These are phyloP conservation scores for Auricularia heimuer DNA, from an alignment of 768 basidiomycete species.

Conservation along the genomic window DNA sequence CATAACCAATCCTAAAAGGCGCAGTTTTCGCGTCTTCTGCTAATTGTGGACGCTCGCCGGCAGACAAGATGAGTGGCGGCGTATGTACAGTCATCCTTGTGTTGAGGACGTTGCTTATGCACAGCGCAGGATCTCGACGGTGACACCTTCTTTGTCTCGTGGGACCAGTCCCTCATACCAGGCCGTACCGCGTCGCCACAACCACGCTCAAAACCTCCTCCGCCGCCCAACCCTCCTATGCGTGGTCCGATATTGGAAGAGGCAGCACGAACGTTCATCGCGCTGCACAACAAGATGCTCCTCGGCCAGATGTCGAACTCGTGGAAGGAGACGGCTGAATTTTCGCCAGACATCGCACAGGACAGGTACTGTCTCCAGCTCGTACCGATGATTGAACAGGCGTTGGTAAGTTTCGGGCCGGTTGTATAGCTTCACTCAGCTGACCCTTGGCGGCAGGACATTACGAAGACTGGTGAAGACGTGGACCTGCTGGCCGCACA, in stretches of 20 bases:
- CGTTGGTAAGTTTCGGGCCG: conserved; percentile 9
- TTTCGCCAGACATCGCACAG: conserved; percentile 9
- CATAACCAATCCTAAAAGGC: not conserved
- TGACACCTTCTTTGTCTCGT: conserved; percentile 15
- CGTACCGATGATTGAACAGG: conserved; percentile 12
- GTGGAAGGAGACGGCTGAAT: conserved; percentile 11
- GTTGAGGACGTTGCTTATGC: not conserved
- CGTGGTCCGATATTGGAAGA: conserved; percentile 8
- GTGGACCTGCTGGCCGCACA: not conserved
- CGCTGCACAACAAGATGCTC: conserved; percentile 11
- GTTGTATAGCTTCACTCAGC: not conserved
- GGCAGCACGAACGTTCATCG: conserved; percentile 12
- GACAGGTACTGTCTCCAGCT: conserved; percentile 7
- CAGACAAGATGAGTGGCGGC: conserved; percentile 19
- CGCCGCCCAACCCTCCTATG: conserved; percentile 1
- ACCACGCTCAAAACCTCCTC: not conserved
- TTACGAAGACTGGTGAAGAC: not conserved
- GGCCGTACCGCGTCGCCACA: not conserved
- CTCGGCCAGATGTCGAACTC: conserved; percentile 14
- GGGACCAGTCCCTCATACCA: conserved; percentile 14
- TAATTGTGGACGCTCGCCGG: conserved; percentile 11
- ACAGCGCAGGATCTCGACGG: conserved; percentile 17
- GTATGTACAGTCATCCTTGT: conserved; percentile 6
- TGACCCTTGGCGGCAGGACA: not conserved
- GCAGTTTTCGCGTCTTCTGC: conserved; percentile 14